Percentiles rank a stretch among this genome's conserved stretches.
Conservation (phyloP, 306 rosid species). For the Adenanthera pavonina region DNA sequence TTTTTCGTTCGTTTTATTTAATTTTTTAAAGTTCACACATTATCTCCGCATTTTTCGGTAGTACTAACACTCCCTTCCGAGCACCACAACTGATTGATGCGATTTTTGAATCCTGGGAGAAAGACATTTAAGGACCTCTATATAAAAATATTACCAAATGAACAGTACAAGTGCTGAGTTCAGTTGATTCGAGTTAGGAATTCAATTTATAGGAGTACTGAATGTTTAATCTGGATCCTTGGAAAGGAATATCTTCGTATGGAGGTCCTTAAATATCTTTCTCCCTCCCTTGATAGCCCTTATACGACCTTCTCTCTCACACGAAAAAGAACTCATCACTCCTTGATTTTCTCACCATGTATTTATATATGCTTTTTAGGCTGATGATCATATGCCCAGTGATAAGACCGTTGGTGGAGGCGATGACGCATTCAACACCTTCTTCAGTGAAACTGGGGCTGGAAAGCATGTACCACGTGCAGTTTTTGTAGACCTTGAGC, state of each 20-base stretch:
- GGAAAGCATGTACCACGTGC: constrained; percentile 90
- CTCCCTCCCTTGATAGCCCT: background rate
- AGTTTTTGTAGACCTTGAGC: constrained; percentile 83
- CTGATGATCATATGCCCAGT: constrained; percentile 87
- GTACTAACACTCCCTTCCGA: background rate
- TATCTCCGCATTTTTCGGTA: background rate
- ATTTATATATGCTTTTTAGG: constrained; percentile 44
- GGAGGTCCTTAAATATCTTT: too few species aligned
- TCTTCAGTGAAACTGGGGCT: constrained; percentile 85
- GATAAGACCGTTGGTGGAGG: constrained; percentile 78
- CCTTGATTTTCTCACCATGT: background rate
- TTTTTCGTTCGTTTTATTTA: background rate
- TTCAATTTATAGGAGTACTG: too few species aligned
- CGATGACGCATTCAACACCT: constrained; percentile 86
- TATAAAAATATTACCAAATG: too few species aligned
- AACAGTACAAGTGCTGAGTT: too few species aligned
- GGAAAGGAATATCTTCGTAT: too few species aligned
- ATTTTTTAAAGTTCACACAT: background rate
- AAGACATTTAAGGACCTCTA: too few species aligned
- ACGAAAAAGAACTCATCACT: background rate
- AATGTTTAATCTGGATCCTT: too few species aligned
- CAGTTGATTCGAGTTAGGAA: too few species aligned
- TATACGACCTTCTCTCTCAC: background rate
- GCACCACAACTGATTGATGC: background rate
- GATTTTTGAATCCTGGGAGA: too few species aligned